Conservation (phyloP, 202 grass and related monocot species). For the Cymbopogon flexuosus region DNA sequence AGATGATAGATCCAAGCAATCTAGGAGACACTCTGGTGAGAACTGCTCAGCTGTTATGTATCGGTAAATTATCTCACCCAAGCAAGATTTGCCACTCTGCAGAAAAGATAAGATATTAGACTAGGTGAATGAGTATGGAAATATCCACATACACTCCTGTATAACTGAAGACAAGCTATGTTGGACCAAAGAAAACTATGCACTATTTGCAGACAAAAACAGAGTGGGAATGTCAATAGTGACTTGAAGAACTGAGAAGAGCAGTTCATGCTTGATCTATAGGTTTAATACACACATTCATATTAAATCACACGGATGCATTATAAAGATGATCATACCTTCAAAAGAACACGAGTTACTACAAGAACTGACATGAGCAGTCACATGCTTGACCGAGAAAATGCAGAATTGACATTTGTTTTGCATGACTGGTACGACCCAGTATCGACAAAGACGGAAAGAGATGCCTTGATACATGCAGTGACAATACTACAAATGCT, state of each 20-base stretch:
- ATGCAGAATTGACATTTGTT: not conserved
- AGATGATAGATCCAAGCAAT: slow-evolving; percentile 91
- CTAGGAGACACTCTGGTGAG: slow-evolving; percentile 91
- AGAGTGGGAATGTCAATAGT: not conserved
- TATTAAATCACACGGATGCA: not conserved
- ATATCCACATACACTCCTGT: not conserved
- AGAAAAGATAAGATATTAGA: slow-evolving; percentile 1
- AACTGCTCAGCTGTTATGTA: slow-evolving; percentile 94
- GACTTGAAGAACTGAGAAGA: not conserved
- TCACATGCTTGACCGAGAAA: not conserved
- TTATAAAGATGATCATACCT: not conserved
- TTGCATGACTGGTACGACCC: not conserved
- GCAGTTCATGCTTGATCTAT: not conserved
- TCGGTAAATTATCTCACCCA: slow-evolving; percentile 91
- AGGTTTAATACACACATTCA: not conserved
- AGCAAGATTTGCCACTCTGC: slow-evolving; percentile 91
- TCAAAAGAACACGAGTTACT: not conserved
- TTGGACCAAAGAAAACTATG: not conserved
- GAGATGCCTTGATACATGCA: not conserved
- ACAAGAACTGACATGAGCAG: not conserved
- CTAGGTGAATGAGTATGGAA: not conserved
- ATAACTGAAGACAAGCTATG: not conserved
- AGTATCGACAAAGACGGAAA: not conserved
- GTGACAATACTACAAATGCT: not conserved
- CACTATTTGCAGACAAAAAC: not conserved